A percentile compares a stretch with the other conserved stretches of the same genome.
Conservation (phyloP, 2,329 filamentous ascomycete species). For the Ramichloridium luteum region DNA sequence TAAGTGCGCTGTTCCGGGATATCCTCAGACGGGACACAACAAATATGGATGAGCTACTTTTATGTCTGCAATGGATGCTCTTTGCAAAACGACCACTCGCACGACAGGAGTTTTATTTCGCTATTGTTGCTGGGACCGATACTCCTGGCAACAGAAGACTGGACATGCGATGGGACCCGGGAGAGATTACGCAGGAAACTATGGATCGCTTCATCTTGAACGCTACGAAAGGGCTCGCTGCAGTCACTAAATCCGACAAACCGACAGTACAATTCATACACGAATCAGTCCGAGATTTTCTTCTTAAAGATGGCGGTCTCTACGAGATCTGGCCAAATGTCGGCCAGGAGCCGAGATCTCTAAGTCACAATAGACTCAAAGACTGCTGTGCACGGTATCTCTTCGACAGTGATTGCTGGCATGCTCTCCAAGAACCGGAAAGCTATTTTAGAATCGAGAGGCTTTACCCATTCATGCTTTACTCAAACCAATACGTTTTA, state of each 20-base stretch:
- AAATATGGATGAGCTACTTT: slow-evolving; percentile 29
- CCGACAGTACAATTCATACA: no score
- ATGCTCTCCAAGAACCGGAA: slow-evolving; percentile 29
- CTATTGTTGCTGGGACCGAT: slow-evolving; percentile 24
- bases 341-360: neutral
- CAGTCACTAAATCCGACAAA: slow-evolving; percentile 27
- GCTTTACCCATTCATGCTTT: slow-evolving; percentile 39
- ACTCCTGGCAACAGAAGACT: no score
- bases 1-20: slow-evolving; percentile 40
- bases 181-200: slow-evolving; percentile 5
- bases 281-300: slow-evolving; percentile 38
- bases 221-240: slow-evolving; percentile 41
- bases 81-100: slow-evolving; percentile 35
- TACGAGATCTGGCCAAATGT: slow-evolving; percentile 17
- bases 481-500: slow-evolving; percentile 30
- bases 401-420: slow-evolving; percentile 12
- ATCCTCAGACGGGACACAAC: slow-evolving; percentile 37
- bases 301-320: slow-evolving; percentile 27
- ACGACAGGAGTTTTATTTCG: slow-evolving; percentile 36
- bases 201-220: slow-evolving; percentile 28
- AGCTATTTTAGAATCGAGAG: no score
- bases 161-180: no score
- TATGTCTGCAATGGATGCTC: slow-evolving; percentile 44
- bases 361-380: slow-evolving; percentile 12
- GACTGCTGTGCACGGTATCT: no score